Evolutionary conservation across 2,329 filamentous ascomycete species (phyloP).

Genomic region (Cercospora citrullina): DNA sequence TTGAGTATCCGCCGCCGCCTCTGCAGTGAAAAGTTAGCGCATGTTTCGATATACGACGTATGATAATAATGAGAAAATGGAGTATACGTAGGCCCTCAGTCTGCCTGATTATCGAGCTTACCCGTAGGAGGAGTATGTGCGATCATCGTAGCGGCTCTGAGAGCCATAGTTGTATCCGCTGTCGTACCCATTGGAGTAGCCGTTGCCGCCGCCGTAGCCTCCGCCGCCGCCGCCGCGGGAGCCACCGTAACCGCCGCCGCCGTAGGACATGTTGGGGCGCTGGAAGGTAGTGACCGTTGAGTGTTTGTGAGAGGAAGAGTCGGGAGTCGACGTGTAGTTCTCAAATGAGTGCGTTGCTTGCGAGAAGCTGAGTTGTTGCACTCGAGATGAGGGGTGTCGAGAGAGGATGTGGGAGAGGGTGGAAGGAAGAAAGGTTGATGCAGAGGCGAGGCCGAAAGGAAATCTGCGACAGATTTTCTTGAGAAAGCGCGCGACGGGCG

Average conservation of each 20-base stretch:
- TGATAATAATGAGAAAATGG: conserved; percentile 14
- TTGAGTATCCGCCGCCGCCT: conserved; percentile 27
- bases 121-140: conserved; percentile 46
- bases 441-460: conserved; percentile 1
- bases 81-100: conserved; percentile 37
- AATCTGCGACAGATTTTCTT: conserved; percentile 8
- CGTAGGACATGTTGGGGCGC: conserved; percentile 66
- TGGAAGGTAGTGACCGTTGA: conserved; percentile 28
- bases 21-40: conserved; percentile 26
- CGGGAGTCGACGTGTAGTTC: background rate
- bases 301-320: background rate
- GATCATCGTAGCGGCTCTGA: conserved; percentile 41
- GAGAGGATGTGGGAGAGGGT: background rate
- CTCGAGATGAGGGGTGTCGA: conserved; percentile 4
- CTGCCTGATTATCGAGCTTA: conserved; percentile 46
- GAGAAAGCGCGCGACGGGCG: background rate
- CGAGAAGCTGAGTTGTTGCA: conserved; percentile 3
- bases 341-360: conserved; percentile 10
- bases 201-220: conserved; percentile 43
- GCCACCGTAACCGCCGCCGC: conserved; percentile 56
- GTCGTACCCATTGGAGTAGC: conserved; percentile 35
- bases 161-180: conserved; percentile 47
- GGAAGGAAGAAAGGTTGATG: conserved; percentile 9
- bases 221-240: conserved; percentile 49
- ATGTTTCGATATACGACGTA: conserved; percentile 7